These are phyloP conservation scores for Aspergillus leporis DNA, from an alignment of 495 filamentous ascomycete genomes.

Conservation along the genomic window DNA sequence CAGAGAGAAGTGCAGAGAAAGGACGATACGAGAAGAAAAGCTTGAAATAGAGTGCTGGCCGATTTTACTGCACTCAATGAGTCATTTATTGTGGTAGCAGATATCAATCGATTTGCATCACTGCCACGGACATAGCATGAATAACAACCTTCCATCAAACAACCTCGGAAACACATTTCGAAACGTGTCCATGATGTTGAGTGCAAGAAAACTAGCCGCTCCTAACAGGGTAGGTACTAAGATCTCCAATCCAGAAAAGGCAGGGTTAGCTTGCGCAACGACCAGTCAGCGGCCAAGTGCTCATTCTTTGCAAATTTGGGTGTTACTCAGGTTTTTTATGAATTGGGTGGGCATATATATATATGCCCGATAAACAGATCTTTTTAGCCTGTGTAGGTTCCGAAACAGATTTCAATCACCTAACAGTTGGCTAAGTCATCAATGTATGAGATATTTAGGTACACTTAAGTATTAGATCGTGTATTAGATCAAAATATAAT, in stretches of 20 bases:
- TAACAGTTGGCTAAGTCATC: neutral
- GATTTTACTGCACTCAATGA: neutral
- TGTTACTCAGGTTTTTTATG: neutral
- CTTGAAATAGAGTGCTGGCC: neutral
- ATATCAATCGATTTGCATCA: neutral
- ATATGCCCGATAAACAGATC: neutral
- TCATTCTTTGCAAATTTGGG: neutral
- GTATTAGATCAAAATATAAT: neutral
- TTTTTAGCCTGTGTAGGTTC: neutral
- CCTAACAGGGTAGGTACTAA: neutral
- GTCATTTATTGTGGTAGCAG: neutral
- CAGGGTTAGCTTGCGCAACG: neutral
- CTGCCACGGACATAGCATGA: neutral
- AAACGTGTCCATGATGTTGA: neutral
- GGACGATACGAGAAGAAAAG: neutral
- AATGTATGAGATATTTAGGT: neutral
- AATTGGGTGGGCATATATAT: neutral
- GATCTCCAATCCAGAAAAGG: neutral
- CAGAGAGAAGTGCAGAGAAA: neutral
- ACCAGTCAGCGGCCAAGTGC: neutral
- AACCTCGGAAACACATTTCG: neutral
- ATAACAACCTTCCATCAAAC: neutral
- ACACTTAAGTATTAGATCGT: neutral
- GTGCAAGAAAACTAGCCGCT: neutral
- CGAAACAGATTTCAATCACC: neutral